Evolutionary conservation across 1,284 basidiomycete species (phyloP), one percentile per base, ranked within the genome.

Genomic region (Lentinus polychrous): DNA sequence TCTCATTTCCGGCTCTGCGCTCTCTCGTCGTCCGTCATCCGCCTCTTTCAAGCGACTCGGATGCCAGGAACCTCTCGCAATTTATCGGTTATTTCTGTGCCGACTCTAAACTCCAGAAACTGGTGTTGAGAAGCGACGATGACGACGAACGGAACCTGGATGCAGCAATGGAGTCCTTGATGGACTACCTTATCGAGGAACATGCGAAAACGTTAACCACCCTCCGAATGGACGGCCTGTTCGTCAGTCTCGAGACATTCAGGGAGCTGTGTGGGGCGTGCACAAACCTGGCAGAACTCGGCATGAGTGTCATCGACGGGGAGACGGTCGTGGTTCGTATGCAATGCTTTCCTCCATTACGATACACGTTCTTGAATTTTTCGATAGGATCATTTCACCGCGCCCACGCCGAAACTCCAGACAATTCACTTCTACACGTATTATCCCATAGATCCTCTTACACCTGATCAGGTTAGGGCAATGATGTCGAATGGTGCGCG

Each of bases 1-100:
- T 64, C 0, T 53, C 52, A 2, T 63, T 77, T 11, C 44, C 52
- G 1, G 53, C 56, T 2, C 61, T 79, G 14, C 67, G 60, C n/a
- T 60, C 62, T 14, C 66, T 80, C 37, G 68, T 68, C 0, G 73
- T 67, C 8, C 57, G 59, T 3, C 63, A 73, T 55, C 39, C 51
- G 2, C 49, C 54, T 5, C 47, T 64, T 1, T 46, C 56, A 7
- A 61, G 57, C 1, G 57, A 54, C 11, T 52, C 55, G 0, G 64
- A 72, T 15, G 67, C 63, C 1, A 44, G 58, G 12, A 57, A 62
- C 27, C 55, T 79, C 0, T 73, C 68, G 51, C 68, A 66, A 52
- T 79, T 74, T 75, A 61, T 76, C 15, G 64, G 69, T 23, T 66
- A 63, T 10, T 27, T 27, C 27, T 27, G 27, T 10, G 27, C 27